Percentiles rank a stretch among this genome's conserved stretches.
Conservation (phyloP, 2,329 filamentous ascomycete genomes). For the Dactylellina haptotyla region DNA sequence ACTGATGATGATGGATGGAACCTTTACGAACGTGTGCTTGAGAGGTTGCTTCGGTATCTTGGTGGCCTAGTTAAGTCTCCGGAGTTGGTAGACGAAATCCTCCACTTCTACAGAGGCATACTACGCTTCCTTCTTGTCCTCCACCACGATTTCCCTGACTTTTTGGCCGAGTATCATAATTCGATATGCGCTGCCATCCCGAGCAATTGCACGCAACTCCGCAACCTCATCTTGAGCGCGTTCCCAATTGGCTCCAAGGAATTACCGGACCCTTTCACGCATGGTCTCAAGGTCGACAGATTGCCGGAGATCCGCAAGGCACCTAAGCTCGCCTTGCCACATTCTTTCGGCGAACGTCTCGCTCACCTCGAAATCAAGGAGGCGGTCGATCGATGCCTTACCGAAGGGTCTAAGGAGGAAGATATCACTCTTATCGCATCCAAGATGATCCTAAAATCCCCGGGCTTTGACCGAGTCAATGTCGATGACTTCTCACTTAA, state of each 20-base stretch:
- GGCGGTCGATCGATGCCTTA: slow-evolving; percentile 67
- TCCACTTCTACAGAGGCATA: slow-evolving; percentile 77
- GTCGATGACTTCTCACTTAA: slow-evolving; percentile 73
- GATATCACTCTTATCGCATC: slow-evolving; percentile 45
- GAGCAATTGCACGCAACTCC: slow-evolving; percentile 83
- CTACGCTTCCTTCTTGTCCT: slow-evolving; percentile 84
- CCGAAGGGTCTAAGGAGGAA: slow-evolving; percentile 69
- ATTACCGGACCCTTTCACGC: slow-evolving; percentile 77
- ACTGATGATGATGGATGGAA: slow-evolving; percentile 72
- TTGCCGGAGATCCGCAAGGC: slow-evolving; percentile 77
- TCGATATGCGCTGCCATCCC: slow-evolving; percentile 83
- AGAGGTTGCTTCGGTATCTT: slow-evolving; percentile 76
- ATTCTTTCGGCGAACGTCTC: slow-evolving; percentile 60
- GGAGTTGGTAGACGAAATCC: slow-evolving; percentile 64
- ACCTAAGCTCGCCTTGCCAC: slow-evolving; percentile 73
- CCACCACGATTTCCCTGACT: slow-evolving; percentile 94
- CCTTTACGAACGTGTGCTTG: slow-evolving; percentile 77
- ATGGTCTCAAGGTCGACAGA: slow-evolving; percentile 78
- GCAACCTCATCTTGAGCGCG: slow-evolving; percentile 87
- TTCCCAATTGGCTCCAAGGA: slow-evolving; percentile 76
- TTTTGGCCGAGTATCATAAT: slow-evolving; percentile 86
- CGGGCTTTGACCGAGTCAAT: slow-evolving; percentile 66
- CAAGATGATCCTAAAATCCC: slow-evolving; percentile 62
- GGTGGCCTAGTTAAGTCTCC: slow-evolving; percentile 81
- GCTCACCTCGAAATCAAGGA: slow-evolving; percentile 67